Percentiles rank a stretch among this genome's conserved stretches.
These are phyloP conservation scores for Ceratobasidium sp. DNA, from an alignment of 1,284 basidiomycete genomes.

Conservation along the genomic window DNA sequence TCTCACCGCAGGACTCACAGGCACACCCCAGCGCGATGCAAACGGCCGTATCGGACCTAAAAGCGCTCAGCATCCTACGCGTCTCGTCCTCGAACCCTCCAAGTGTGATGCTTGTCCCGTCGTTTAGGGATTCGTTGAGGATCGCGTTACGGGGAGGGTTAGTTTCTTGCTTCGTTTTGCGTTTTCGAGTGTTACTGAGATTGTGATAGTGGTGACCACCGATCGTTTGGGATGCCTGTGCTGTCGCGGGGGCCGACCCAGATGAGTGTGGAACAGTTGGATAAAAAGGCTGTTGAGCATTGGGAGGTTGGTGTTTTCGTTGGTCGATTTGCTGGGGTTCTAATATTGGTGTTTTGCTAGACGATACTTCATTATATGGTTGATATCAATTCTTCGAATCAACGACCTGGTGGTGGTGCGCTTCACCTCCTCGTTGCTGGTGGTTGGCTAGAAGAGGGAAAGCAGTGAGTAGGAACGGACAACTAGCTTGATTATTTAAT, in stretches of 20 bases:
- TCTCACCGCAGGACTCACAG: neutral
- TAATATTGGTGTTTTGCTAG: constrained; percentile 59
- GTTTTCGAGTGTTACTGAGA: neutral
- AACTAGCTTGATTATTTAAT: neutral
- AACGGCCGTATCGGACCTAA: constrained; percentile 73
- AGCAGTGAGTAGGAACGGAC: constrained; percentile 38
- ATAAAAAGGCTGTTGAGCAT: constrained; percentile 87
- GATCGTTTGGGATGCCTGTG: constrained; percentile 91
- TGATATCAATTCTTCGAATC: constrained; percentile 73
- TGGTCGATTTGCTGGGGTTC: constrained; percentile 37
- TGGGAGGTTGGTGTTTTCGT: constrained; percentile 82
- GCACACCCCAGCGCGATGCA: constrained; percentile 62
- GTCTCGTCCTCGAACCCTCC: constrained; percentile 68
- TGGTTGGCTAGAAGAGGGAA: constrained; percentile 79
- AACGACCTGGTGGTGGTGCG: constrained; percentile 84
- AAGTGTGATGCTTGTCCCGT: constrained; percentile 77
- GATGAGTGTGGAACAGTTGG: constrained; percentile 74
- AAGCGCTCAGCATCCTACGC: constrained; percentile 80
- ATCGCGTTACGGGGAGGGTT: constrained; percentile 95
- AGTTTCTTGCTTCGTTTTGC: constrained; percentile 54
- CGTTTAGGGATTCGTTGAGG: constrained; percentile 83
- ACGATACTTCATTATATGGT: constrained; percentile 99
- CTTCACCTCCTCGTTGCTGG: constrained; percentile 85
- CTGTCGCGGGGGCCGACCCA: constrained; percentile 64
- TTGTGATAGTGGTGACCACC: constrained; percentile 78